Percentiles rank a stretch among this genome's conserved stretches.
phyloP scores from a whole-genome alignment of 2,329 filamentous ascomycete species.

The Beauveria pseudobassiana region DNA sequence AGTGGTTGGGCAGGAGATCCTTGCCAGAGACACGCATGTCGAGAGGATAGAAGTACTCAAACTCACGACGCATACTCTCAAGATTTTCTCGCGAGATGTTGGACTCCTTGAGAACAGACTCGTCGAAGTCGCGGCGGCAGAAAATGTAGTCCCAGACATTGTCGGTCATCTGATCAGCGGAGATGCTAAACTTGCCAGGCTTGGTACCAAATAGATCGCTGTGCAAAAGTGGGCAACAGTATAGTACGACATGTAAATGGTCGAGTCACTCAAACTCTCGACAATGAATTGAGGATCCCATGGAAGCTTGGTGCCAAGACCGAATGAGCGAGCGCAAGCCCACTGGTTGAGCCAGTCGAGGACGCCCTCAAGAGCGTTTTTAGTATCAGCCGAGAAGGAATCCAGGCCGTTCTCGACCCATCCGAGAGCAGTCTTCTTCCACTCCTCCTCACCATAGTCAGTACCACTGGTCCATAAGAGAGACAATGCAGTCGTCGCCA shows the following conservation, averaged over 20 bases:
- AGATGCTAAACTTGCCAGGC: slow-evolving; percentile 60
- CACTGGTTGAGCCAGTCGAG: slow-evolving; percentile 91
- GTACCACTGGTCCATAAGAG: slow-evolving; percentile 95
- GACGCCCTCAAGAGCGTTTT: slow-evolving; percentile 74
- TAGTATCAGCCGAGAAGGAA: slow-evolving; percentile 70
- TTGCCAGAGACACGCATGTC: slow-evolving; percentile 86
- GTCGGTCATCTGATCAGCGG: slow-evolving; percentile 81
- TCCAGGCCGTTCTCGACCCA: slow-evolving; percentile 70
- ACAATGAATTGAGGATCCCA: slow-evolving; percentile 91
- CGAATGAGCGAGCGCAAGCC: slow-evolving; percentile 88
- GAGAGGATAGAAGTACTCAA: slow-evolving; percentile 94
- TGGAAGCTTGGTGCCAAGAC: slow-evolving; percentile 86
- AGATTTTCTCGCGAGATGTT: slow-evolving; percentile 69
- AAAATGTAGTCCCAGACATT: slow-evolving; percentile 97
- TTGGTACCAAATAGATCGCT: slow-evolving; percentile 77
- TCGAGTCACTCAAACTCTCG: slow-evolving; percentile 85
- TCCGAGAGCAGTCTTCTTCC: slow-evolving; percentile 68
- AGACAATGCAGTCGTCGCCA: slow-evolving; percentile 87
- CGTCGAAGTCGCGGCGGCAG: slow-evolving; percentile 60
- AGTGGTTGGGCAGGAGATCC: slow-evolving; percentile 86
- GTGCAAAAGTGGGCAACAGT: slow-evolving; percentile 63
- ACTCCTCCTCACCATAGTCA: slow-evolving; percentile 87
- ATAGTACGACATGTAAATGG: slow-evolving; percentile 85
- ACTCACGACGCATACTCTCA: slow-evolving; percentile 77
- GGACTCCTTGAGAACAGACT: slow-evolving; percentile 56